These are phyloP conservation scores for Oxytropis ochrocephala DNA, from an alignment of 306 rosid genomes.

Conservation along the genomic window DNA sequence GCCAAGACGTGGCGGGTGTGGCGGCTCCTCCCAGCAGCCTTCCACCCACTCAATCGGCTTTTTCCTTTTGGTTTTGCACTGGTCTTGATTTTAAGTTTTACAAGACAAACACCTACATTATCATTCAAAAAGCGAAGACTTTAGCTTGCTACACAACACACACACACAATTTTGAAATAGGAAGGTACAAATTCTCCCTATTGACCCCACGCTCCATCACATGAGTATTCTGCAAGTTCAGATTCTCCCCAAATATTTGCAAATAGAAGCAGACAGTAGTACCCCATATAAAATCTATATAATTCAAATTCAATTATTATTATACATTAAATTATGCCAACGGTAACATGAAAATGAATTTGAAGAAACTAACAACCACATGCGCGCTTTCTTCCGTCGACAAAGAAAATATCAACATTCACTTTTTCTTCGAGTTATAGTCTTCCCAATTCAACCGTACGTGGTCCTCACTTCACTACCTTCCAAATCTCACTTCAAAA, in stretches of 20 bases:
- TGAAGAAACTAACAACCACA: neutral
- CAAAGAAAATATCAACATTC: neutral
- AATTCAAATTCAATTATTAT: neutral
- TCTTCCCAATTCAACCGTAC: neutral
- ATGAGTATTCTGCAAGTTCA: slow-evolving; percentile 10
- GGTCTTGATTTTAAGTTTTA: too few species aligned
- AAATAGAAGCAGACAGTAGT: neutral
- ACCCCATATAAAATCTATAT: neutral
- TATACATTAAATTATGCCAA: neutral
- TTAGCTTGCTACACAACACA: too few species aligned
- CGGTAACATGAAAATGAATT: neutral
- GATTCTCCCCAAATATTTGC: slow-evolving; percentile 16
- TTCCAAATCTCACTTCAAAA: neutral
- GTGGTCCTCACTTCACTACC: neutral
- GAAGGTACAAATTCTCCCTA: neutral
- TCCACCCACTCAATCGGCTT: too few species aligned
- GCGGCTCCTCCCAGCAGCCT: too few species aligned
- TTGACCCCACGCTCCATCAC: slow-evolving; percentile 17
- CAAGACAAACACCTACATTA: too few species aligned
- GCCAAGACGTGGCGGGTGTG: too few species aligned
- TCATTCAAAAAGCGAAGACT: too few species aligned
- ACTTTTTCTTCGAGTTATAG: neutral
- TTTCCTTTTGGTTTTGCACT: too few species aligned
- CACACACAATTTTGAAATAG: slow-evolving; percentile 3
- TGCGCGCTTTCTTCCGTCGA: neutral